Evolutionary conservation across 2,329 filamentous ascomycete genomes (phyloP), one percentile per base, ranked within the genome.

Genomic region (Penicillium sp.): DNA sequence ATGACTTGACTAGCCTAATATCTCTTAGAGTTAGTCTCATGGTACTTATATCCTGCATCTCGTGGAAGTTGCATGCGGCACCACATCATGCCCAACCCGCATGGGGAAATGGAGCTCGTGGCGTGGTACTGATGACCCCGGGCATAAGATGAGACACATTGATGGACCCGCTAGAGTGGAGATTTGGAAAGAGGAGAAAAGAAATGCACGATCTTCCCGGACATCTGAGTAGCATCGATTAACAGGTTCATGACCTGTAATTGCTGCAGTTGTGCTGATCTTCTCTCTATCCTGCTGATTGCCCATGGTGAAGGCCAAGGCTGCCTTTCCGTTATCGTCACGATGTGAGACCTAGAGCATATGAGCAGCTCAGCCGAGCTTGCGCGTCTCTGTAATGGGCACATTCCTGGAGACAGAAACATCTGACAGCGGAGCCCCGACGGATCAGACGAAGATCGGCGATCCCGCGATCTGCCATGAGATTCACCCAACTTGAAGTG

Each of bases 391-490:
- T 16, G 25, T 56, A 50, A 39, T n/a, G 50, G 50, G 47, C 27
- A 46, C 60, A 63, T 63, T 65, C 60, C 53, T 49, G 18, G 27
- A 32, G 34, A 52, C 53, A 56, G 53, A 50, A 46, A 38, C 48
- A 59, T 58, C 48, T 63, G 54, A 54, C 50, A 55, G 52, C 23
- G 34, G 46, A 49, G 15, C 27, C 32, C 8, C 23, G 61, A 63
- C 61, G 62, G 56, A 64, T 61, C 18, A 16, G 58, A 46, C 15
- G 32, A 61, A 35, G 58, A 65, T 63, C 61, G 27, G 15, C 49
- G 23, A 29, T 47, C 41, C 35, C 44, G 52, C 55, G 46, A 27
- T 55, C 27, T 40, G 44, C 42, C 50, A 55, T 48, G 40, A 53
- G 52, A 52, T 50, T 29, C 38, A 32, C 21, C 18, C 15, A 45